Evolutionary conservation across 441 rosid species (phyloP), one percentile per base, ranked within the genome.

Genomic region (Adansonia rubrostipa): DNA sequence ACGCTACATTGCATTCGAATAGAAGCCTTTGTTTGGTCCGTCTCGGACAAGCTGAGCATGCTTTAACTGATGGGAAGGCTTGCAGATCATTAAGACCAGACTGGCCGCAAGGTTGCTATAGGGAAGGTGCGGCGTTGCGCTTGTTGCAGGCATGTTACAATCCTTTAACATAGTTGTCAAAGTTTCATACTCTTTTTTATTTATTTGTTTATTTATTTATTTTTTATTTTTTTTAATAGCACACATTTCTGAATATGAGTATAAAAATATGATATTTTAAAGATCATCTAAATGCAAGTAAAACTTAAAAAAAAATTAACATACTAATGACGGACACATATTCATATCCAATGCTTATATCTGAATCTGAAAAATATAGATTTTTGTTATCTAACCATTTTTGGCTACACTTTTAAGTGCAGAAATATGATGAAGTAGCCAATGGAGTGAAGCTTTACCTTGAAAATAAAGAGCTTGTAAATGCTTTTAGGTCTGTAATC

Each of bases 11-110:
- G 71, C 80, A 79, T 79, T 93, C 99, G 24, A 96, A 96, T 81
- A 89, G 99, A 88, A 96, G 99, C 84, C 94, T 93, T 47, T 92
- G 98, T 78, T 93, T 98, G 99, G 60, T 93, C 67, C 92, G 89
- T 47, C 75, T 89, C 62, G 96, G 94, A 77, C 95, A 93, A 81
- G 85, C 91, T 56, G 97, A 92, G 48, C 91, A 88, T 8, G 97
- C 99, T 15, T 84, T 93, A 70, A 82, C 89, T 6, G 99, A 96
- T 89, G 99, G 92, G 28, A 89, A 84, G 88, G 85, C 85, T 22
- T 93, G 97, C 80, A 88, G 92, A 87, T 88, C 80, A 81, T 81
- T 91, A 74, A 89, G 84, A 84, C 94, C 97, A 0, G 90, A 90
- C 74, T 96, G 99, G 98, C 82, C 97, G 54, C 93, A 96, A 86